A percentile compares a stretch with the other conserved stretches of the same genome.
Evolutionary conservation across 345 rosid species (phyloP).

Genomic region (Pistacia integerrima): DNA sequence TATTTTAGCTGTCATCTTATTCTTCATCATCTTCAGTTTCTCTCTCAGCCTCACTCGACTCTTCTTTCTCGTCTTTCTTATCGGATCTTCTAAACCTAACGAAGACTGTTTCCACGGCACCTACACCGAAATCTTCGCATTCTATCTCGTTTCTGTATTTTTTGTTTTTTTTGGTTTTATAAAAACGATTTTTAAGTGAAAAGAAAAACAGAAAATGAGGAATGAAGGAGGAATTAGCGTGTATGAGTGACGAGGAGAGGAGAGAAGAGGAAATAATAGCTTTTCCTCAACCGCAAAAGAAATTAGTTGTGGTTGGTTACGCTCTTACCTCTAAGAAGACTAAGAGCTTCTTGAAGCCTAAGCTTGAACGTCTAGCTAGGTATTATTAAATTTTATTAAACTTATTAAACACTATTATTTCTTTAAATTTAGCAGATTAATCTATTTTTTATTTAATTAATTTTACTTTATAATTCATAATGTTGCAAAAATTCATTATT

Average conservation of each 20-base stretch:
- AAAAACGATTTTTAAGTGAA: conserved; percentile 2
- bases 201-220: conserved; percentile 32
- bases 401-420: background rate
- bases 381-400: conserved; percentile 18
- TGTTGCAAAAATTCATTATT: background rate
- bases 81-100: conserved; percentile 8
- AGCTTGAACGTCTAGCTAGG: conserved; percentile 76
- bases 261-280: conserved; percentile 14
- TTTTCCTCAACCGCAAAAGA: conserved; percentile 36
- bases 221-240: conserved; percentile 38
- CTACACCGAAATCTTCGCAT: conserved; percentile 1
- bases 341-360: conserved; percentile 80
- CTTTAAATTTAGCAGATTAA: background rate
- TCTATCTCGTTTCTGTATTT: background rate
- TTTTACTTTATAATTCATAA: background rate
- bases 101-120: background rate
- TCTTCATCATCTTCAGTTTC: background rate
- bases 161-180: background rate
- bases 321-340: conserved; percentile 82
- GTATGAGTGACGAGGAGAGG: conserved; percentile 16
- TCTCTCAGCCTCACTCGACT: background rate
- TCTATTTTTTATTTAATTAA: background rate
- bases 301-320: conserved; percentile 65
- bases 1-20: background rate
- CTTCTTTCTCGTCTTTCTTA: background rate